These are phyloP conservation scores for Cryptococcus maquisensis DNA, from an alignment of 1,284 basidiomycete species.

Conservation along the genomic window DNA sequence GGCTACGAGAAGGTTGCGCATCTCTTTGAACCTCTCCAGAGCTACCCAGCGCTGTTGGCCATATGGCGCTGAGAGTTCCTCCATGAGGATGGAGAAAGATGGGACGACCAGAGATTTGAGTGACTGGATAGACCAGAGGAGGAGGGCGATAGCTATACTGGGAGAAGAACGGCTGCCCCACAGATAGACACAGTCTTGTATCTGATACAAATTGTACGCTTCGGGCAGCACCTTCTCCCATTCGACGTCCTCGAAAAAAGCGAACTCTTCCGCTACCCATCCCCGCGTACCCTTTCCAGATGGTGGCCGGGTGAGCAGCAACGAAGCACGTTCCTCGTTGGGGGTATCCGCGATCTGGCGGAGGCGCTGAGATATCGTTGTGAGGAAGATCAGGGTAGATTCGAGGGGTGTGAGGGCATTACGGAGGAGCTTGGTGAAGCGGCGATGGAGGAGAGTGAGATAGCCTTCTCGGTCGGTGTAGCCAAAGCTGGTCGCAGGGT, in stretches of 20 bases:
- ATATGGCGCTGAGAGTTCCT: conserved; percentile 12
- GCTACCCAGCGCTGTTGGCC: conserved; percentile 4
- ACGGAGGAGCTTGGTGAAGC: conserved; percentile 6
- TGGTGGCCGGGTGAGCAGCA: conserved; percentile 6
- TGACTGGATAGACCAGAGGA: conserved; percentile 19
- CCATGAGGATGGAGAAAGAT: conserved; percentile 2
- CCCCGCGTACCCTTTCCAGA: conserved; percentile 5
- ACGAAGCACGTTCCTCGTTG: conserved; percentile 6
- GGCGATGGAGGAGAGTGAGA: conserved; percentile 4
- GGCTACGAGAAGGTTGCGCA: conserved; percentile 14
- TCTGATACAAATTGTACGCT: conserved; percentile 26
- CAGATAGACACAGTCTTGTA: conserved; percentile 27
- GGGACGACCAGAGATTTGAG: conserved; percentile 8
- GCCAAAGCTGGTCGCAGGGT: conserved; percentile 9
- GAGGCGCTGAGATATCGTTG: conserved; percentile 14
- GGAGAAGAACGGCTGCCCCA: conserved; percentile 16
- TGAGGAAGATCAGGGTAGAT: conserved; percentile 8
- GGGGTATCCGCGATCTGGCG: conserved; percentile 11
- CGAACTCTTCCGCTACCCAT: conserved; percentile 17
- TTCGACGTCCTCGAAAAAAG: conserved; percentile 12
- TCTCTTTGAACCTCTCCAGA: conserved; percentile 11
- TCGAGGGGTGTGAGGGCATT: conserved; percentile 11
- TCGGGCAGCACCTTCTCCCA: conserved; percentile 23
- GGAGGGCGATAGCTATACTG: conserved; percentile 14
- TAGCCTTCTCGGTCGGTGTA: conserved; percentile 13